Evolutionary conservation across 352 stramenopile genomes (phyloP), one percentile per base, ranked within the genome.

Genomic region (Pythium rhizo-oryzae): DNA sequence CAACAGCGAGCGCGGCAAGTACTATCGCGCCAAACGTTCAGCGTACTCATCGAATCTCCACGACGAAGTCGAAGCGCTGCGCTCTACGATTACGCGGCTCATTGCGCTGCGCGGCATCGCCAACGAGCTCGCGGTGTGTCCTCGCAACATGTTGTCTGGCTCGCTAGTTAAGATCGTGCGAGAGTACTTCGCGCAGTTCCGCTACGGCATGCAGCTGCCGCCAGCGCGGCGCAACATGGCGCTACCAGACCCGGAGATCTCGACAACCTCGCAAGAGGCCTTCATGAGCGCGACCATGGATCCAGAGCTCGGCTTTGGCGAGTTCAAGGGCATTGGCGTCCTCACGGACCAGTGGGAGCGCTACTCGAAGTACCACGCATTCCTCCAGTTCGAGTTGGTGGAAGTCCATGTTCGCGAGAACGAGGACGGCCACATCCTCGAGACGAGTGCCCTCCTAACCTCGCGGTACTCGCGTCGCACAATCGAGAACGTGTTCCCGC

Each of bases 141-240:
- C 60, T 35, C 61, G 61, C 23, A 59, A 19, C 49, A 55, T 52
- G 35, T 65, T 13, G 46, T 62, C 41, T 16, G 61, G 50, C 33
- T 76, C 76, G 19, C 70, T 87, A 12, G 72, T 75, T 49, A 76
- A 52, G 33, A 64, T 87, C 23, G 79, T 89, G 55, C 73, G 69
- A 51, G 80, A 91, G 62, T 91, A 91, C 70, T 89, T 89, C 50
- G 73, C 70, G n/a, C 74, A 85, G 53, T 91, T 91, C 65, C 82
- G 82, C 35, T 79, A 80, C 62, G 82, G 82, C 28, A 71, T 89
- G 7, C 81, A 80, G 1, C 63, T 86, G 15, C 43, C 69, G 6
- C 41, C 74, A 5, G 58, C 65, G 18, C 53, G 50, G 33, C 62
- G 60, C 57, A 70, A 75, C 25, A 71, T 78, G 54, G 18, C 44